Conservation (phyloP, 768 basidiomycete species). For the Kwoniella mangroviensis region DNA sequence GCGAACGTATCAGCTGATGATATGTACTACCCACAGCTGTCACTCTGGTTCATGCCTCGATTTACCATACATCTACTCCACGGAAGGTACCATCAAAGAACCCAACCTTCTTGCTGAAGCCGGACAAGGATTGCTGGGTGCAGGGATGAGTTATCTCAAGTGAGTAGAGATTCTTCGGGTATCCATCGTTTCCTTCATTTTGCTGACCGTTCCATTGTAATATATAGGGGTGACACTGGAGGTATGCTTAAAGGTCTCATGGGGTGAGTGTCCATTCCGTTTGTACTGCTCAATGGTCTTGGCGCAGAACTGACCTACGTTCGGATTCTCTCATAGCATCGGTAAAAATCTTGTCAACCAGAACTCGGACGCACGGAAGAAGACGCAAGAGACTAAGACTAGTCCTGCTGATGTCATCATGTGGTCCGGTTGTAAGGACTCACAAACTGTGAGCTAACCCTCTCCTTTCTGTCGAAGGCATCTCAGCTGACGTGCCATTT, state of each 20-base stretch:
- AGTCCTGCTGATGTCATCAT: constrained; percentile 77
- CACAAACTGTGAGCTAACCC: constrained; percentile 52
- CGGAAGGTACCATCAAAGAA: constrained; percentile 93
- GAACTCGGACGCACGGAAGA: constrained; percentile 67
- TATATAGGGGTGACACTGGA: constrained; percentile 72
- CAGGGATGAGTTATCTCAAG: constrained; percentile 69
- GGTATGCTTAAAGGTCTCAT: constrained; percentile 76
- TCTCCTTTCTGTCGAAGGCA: not conserved
- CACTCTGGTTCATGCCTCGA: constrained; percentile 65
- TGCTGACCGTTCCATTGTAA: constrained; percentile 1
- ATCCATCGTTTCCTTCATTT: not conserved
- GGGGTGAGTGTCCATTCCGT: constrained; percentile 53
- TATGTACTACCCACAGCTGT: constrained; percentile 24
- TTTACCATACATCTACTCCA: constrained; percentile 70
- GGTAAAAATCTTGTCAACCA: constrained; percentile 75
- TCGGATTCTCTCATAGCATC: constrained; percentile 53
- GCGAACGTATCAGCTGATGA: not conserved
- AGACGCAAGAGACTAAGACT: constrained; percentile 67
- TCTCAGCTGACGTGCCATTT: constrained; percentile 1
- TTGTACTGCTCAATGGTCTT: not conserved
- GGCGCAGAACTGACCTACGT: not conserved
- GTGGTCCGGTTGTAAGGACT: constrained; percentile 62
- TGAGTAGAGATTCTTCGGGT: constrained; percentile 14
- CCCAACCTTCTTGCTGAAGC: constrained; percentile 87
- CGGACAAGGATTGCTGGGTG: constrained; percentile 80